Evolutionary conservation across 805 yeast genomes (phyloP).

Genomic region (Candida rishiriensis): DNA sequence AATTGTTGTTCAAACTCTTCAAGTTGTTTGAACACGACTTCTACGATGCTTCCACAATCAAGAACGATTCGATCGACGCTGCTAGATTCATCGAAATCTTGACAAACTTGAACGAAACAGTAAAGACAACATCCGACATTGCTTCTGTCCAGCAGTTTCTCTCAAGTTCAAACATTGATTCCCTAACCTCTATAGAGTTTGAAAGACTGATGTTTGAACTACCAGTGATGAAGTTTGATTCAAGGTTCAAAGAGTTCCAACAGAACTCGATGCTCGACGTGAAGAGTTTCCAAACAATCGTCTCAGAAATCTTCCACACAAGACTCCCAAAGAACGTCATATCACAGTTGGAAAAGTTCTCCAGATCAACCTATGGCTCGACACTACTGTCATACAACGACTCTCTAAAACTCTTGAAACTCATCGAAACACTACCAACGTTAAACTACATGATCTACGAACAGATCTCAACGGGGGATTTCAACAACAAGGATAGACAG

Average conservation of each 20-base stretch:
- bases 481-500: constrained; percentile 15
- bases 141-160: constrained; percentile 13
- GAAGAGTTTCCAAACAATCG: constrained; percentile 15
- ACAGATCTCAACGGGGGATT: constrained; percentile 23
- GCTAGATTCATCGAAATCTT: constrained; percentile 21
- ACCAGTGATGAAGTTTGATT: constrained; percentile 26
- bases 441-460: constrained; percentile 29
- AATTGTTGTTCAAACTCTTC: constrained; percentile 51
- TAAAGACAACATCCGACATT: constrained; percentile 15
- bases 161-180: constrained; percentile 7
- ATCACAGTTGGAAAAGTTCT: constrained; percentile 49
- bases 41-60: constrained; percentile 7
- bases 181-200: constrained; percentile 16
- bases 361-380: constrained; percentile 31
- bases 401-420: constrained; percentile 43
- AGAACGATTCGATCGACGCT: constrained; percentile 10
- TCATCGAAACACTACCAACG: constrained; percentile 34
- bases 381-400: constrained; percentile 44
- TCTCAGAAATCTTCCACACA: constrained; percentile 24
- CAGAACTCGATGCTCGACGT: constrained; percentile 13
- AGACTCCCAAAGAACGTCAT: constrained; percentile 45
- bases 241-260: constrained; percentile 14
- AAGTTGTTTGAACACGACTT: constrained; percentile 39
- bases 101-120: constrained; percentile 15
- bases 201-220: constrained; percentile 19